Base-by-base conservation (phyloP, 176 grass and related monocot species). In the Urochloa ruziziensis region DNA sequence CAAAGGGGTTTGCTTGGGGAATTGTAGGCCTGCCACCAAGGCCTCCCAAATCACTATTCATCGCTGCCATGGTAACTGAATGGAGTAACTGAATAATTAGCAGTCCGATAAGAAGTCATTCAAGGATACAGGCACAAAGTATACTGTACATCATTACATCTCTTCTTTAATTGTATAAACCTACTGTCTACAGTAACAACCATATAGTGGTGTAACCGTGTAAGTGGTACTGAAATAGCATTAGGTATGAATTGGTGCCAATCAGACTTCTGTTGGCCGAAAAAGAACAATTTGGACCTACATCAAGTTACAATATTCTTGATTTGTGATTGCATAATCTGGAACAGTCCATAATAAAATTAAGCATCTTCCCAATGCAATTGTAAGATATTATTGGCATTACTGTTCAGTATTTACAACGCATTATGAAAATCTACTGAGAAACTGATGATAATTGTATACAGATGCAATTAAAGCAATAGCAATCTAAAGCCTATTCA, bases 1-100 rank as follows among this genome's bases (percentile, higher is more conserved):
- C 92, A 80, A 97, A 94, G 57, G 90, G 90, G 61, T 90, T 92
- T 52, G 83, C 73, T 39, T 94, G 90, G 36, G 62, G 74, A 76
- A 36, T 63, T 69, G 46, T 76, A 70, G 43, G 71, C 10, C 78
- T 82, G 2, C 71, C 53, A 53, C 42, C 54, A 18, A 81, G 56
- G 37, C 63, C 70, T 82, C 78, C 63, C 62, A 89, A 32, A 85
- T 82, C 83, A 71, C 23, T 85, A 74, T 89, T 77, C 82, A 89
- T 89, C 6, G 70, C 71, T 71, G 78, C 62, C 88, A 82, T 85
- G 25, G n/a, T 16, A 52, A 8, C 83, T 82, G 25, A 57, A 80
- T 24, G n/a, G n/a, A n/a, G 6, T 16, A 52, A 8, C 83, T 82
- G 25, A 57, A 80, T 24, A 84, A 80, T 69, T 14, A 53, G 46